Conservation (phyloP, 192 early-diverging fungal species). For the Umbelopsis vinacea region DNA sequence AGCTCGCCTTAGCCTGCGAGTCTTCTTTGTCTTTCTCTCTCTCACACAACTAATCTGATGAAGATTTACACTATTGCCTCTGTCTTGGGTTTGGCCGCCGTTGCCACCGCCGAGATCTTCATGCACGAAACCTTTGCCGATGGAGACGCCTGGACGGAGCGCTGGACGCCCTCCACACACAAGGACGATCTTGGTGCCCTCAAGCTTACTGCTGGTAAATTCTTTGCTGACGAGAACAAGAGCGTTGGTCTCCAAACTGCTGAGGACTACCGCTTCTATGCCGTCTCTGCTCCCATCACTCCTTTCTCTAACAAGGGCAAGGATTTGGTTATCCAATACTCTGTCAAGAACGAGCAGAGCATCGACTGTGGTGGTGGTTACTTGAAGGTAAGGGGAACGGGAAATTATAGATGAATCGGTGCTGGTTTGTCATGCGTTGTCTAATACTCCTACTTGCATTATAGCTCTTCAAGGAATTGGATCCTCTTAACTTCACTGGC, state of each 20-base stretch:
- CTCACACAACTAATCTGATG: slow-evolving; percentile 29
- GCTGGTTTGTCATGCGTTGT: background rate
- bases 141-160: slow-evolving; percentile 58
- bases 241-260: slow-evolving; percentile 77
- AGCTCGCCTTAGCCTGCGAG: background rate
- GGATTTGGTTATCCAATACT: slow-evolving; percentile 85
- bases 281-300: slow-evolving; percentile 75
- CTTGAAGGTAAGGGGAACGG: slow-evolving; percentile 60
- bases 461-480: slow-evolving; percentile 78
- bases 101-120: slow-evolving; percentile 70
- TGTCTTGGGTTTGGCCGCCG: slow-evolving; percentile 39
- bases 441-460: background rate
- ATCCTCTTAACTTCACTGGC: slow-evolving; percentile 80
- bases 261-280: slow-evolving; percentile 87
- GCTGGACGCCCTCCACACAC: slow-evolving; percentile 72
- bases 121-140: slow-evolving; percentile 86
- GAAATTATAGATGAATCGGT: background rate
- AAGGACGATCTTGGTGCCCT: slow-evolving; percentile 77
- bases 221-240: slow-evolving; percentile 70
- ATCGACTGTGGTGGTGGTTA: slow-evolving; percentile 95
- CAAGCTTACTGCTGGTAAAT: slow-evolving; percentile 74
- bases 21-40: slow-evolving; percentile 24
- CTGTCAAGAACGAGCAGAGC: slow-evolving; percentile 88
- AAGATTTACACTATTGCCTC: slow-evolving; percentile 46
- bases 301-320: slow-evolving; percentile 84